Evolutionary conservation across 1,284 basidiomycete species (phyloP), one percentile per base, ranked within the genome.

Genomic region (Naganishia sp.): DNA sequence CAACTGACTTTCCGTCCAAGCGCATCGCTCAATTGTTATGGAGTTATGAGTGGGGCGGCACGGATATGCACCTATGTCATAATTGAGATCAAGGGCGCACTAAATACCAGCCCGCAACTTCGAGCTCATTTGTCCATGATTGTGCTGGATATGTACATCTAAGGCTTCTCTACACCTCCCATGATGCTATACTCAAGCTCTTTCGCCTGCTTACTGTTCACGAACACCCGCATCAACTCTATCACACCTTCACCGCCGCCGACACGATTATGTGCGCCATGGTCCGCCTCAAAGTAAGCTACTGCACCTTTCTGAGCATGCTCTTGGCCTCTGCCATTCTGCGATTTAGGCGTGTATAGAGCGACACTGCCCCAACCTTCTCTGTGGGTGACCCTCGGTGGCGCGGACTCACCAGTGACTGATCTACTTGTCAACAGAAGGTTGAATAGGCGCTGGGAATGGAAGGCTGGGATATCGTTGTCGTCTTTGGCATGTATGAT

Each of bases 401-500:
- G 52, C 18, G 17, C 4, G 2, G 41, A 21, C 39, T 11, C 31
- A n/a, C 21, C 32, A 17, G 18, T 32, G 25, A 17, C 23, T 23
- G 35, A 62, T 54, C 47, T 66, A 65, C 42, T 56, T 42, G 25
- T 63, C 23, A 28, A 61, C 18, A 93, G 85, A 0, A 84, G 81
- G 46, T 88, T 81, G 75, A 92, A 91, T 18, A 94, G 83, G 0
- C 81, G 80, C n/a, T 83, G 82, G 0, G 90, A 90, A 75, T 97
- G 94, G 0, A 83, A 81, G 72, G 84, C 79, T 0, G 90, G 90
- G 62, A 96, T 94, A 46, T 92, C 88, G 73, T 82, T 83, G 79
- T 97, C 94, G 74, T 92, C 83, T 71, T 85, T 83, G 1, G 92
- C 87, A 75, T 96, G 93, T 0, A 86, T 85, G 68, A 96, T 84